Base-by-base conservation (phyloP, 1,284 basidiomycete genomes). In the Leccinum ambiguum region DNA sequence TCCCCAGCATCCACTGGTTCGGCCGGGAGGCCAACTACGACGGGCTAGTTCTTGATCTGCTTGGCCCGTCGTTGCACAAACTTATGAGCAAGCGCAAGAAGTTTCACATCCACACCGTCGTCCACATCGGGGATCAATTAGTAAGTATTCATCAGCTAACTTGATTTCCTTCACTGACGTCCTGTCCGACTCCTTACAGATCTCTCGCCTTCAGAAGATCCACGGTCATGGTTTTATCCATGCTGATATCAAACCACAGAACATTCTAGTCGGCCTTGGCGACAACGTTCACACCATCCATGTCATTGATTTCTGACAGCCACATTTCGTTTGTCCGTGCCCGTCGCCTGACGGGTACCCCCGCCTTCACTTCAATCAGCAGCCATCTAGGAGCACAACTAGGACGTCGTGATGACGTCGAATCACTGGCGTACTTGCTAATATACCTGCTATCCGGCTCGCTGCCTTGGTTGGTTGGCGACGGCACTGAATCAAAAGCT, bases 181-280 rank as follows among this genome's bases (percentile, higher is more conserved):
- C 50, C 11, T 54, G 21, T 11, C 23, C 26, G 13, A 10, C 18
- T 56, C 23, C 21, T 39, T 39, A 36, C 30, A 63, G 62, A 59
- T 63, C 16, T 63, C 62, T 36, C 30, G 9, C 5, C 33, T 63
- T 6, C 18, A 59, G 11, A 26, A 8, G 4, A 39, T 48, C 33
- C 57, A 63, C 30, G 4, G 4, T 16, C n/a, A 36, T 26, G 43
- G 30, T n/a, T 63, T 36, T 6, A 50, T 63, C n/a, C 57, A 63
- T 26, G 41, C 2, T 4, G 4, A 63, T 23, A 63, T 63, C 41
- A 63, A 63, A 10, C 62, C 57, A 1, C 62, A 63, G 3, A 59
- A 63, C 18, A 36, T 63, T 6, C n/a, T 59, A 2, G 10, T 14
- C 1, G 57, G 62, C 21, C 26, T 59, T 8, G 45, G 30, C 4